Base-by-base conservation (phyloP, 345 rosid genomes). In the Cardamine resedifolia region DNA sequence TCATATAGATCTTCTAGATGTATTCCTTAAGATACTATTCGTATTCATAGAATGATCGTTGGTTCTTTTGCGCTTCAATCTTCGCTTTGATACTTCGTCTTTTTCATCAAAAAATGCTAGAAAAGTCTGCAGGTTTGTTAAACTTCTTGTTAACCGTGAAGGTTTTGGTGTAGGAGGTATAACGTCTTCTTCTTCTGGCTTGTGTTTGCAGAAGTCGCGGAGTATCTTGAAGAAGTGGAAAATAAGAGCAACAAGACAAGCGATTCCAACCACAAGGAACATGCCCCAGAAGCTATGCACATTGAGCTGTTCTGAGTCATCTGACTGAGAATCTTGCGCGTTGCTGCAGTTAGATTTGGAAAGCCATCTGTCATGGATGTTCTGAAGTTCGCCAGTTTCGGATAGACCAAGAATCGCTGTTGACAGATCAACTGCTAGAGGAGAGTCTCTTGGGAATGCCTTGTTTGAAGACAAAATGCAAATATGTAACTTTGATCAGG, bases 401-500 rank as follows among this genome's bases (percentile, higher is more conserved):
- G 97, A 90, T 52, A 93, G 75, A 15, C 79, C 49, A 23, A 93
- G 94, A 71, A 93, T 81, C 1, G 98, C 94, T 1, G 96, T 93
- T 26, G 98, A 93, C 90, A 90, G 82, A 81, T 93, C 98, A 15
- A 90, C 51, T 18, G 92, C 88, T 76, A 93, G 76, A 10, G 94
- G 98, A 57, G 97, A 90, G 79, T 86, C 97, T 81, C 94, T 83
- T 0, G 88, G 92, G 79, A 93, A 93, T 58, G 88, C 97, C 98
- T 93, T 58, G 21, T 45, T 10, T n/a, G 1, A 57, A 19, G 4
- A 68, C 11, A 23, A n/a, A 51, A 26, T 52, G 76, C 28, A 41
- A 15, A 0, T 6, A n/a, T n/a, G n/a, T n/a, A 45, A 45, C 11
- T 39, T 14, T 39, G 27, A 70, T 70, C 24, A 70, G 49, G 4